Evolutionary conservation across 1,284 basidiomycete genomes (phyloP), one percentile per base, ranked within the genome.

Genomic region (Tylopilus sp.): DNA sequence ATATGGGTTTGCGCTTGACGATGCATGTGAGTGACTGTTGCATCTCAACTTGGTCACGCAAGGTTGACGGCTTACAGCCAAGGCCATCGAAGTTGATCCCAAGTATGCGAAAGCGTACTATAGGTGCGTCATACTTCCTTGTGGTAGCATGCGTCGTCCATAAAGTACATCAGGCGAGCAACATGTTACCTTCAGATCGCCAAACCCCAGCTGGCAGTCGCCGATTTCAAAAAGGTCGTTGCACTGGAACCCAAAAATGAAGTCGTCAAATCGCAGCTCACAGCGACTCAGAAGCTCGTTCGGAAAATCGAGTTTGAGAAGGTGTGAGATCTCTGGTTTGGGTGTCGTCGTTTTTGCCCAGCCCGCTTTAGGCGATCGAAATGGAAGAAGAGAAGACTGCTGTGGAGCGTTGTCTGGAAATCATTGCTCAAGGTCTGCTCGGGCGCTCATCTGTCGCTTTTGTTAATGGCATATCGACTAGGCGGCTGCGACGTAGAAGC

Each of bases 101-200:
- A 86, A 83, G 60, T 97, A 96, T 67, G 85, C 86, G 51, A 99
- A 99, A 68, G 92, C 91, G 0, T 93, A 88, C 66, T 94, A 88
- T 68, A 76, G 88, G 85, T 85, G 53, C 34, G 73, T 64, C 44
- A 21, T 2, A 11, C 10, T 36, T 33, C 24, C 29, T 3, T 26
- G 12, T 3, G 21, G 20, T 15, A 31, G 34, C n/a, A 18, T n/a
- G 4, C 20, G 12, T 53, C 3, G 21, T 44, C 58, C 38, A 64
- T 46, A 17, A 21, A 26, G 29, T 4, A 41, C 18, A 40, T 47
- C 64, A 90, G 94, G 55, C 88, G 96, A 45, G 95, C 91, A 44
- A 87, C 88, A 59, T 96, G 94, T 57, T 83, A 95, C 62, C 78
- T 99, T 52, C 89, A 95, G 64, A 90, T 93, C 47, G 72, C 97